These are phyloP conservation scores for Triticum aestivum DNA, from an alignment of 176 grass and related monocot species.

Conservation along the genomic window IWGSC_CS_RefSeq_v2.1 NC_057798.1:9709991-9710490, in stretches of 20 bases:
- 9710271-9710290: slow-evolving; percentile 12
- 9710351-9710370: slow-evolving; percentile 92
- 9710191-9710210: slow-evolving; percentile 98
- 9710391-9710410: slow-evolving; percentile 83
- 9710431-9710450: slow-evolving; percentile 98
- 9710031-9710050: slow-evolving; percentile 87
- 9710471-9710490: slow-evolving; percentile 43
- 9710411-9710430: slow-evolving; percentile 94
- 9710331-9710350: slow-evolving; percentile 87
- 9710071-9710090: slow-evolving; percentile 84
- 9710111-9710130: slow-evolving; percentile 86
- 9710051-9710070: slow-evolving; percentile 78
- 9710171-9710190: slow-evolving; percentile 96
- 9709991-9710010: slow-evolving; percentile 85
- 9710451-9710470: slow-evolving; percentile 57
- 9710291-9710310: slow-evolving; percentile 94
- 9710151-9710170: slow-evolving; percentile 80
- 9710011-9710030: slow-evolving; percentile 93
- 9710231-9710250: slow-evolving; percentile 96
- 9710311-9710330: slow-evolving; percentile 86
- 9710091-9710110: slow-evolving; percentile 73
- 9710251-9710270: slow-evolving; percentile 36
- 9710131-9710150: slow-evolving; percentile 99
- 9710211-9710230: slow-evolving; percentile 85
- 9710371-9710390: slow-evolving; percentile 82